Conservation (phyloP, 2,329 filamentous ascomycete species). For the Cryphonectria radicalis region DNA sequence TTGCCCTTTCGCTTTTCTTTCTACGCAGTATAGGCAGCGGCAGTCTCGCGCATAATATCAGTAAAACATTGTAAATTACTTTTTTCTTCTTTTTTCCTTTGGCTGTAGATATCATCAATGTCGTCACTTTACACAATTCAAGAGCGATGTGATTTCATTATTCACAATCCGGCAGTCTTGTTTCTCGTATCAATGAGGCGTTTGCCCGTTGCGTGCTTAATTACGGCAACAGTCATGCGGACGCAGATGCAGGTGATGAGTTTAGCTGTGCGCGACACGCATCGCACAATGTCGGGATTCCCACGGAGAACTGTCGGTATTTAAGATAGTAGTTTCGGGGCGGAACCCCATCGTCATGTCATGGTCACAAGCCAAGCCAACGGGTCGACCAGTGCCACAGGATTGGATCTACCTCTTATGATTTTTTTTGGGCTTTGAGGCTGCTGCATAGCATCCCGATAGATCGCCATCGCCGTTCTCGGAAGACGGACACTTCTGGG, state of each 20-base stretch:
- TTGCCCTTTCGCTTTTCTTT: neutral
- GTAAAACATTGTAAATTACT: neutral
- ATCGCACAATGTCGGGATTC: neutral
- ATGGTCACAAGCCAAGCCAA: neutral
- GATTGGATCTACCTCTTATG: neutral
- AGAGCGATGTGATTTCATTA: neutral
- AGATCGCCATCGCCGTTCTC: constrained; percentile 11
- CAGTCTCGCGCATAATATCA: neutral
- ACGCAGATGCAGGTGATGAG: neutral
- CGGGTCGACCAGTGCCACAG: neutral
- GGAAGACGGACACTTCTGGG: neutral
- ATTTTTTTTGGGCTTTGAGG: neutral
- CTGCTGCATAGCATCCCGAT: neutral
- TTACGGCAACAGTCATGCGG: neutral
- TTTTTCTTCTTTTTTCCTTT: neutral
- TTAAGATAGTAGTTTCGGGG: neutral
- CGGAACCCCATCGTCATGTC: neutral
- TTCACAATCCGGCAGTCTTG: neutral
- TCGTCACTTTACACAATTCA: neutral
- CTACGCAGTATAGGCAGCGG: too few species aligned
- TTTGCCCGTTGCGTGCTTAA: neutral
- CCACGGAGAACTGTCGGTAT: constrained; percentile 10
- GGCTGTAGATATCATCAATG: neutral
- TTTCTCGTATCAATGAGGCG: neutral
- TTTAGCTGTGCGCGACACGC: neutral